A percentile compares a stretch with the other conserved stretches of the same genome.
Conservation (phyloP, 257 asterid species). For the Apocynum venetum region DNA sequence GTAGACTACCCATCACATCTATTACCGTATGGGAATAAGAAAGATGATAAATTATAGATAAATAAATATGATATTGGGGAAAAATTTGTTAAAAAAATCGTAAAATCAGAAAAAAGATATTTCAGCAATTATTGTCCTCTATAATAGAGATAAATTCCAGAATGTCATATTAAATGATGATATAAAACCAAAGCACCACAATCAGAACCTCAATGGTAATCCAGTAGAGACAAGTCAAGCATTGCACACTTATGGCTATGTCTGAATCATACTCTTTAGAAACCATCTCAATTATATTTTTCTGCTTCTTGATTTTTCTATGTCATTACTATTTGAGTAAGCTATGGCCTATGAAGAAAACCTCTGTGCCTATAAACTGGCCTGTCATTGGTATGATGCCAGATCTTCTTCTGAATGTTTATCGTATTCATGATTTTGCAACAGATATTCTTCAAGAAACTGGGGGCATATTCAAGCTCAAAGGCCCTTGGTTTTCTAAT, state of each 20-base stretch:
- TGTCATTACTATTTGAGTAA: neutral
- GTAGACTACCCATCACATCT: no score
- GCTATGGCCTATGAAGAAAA: neutral
- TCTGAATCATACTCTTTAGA: neutral
- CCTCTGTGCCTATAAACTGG: neutral
- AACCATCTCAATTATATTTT: neutral
- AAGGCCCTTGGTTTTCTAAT: neutral
- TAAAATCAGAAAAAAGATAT: no score
- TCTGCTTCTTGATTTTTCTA: neutral
- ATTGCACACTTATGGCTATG: neutral
- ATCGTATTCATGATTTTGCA: neutral
- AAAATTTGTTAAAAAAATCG: no score
- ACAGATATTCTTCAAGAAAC: constrained; percentile 1
- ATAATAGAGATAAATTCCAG: no score
- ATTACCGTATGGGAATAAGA: no score
- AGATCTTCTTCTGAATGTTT: neutral
- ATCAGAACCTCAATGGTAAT: neutral
- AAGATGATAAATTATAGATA: no score
- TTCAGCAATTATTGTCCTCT: no score
- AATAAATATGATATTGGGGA: no score
- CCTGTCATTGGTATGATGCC: neutral
- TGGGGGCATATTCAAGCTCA: constrained; percentile 4
- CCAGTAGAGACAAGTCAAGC: neutral
- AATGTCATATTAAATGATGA: no score
- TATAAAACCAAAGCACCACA: no score